Base-by-base conservation (phyloP, 2,329 filamentous ascomycete species). In the Aureobasidium zeae region DNA sequence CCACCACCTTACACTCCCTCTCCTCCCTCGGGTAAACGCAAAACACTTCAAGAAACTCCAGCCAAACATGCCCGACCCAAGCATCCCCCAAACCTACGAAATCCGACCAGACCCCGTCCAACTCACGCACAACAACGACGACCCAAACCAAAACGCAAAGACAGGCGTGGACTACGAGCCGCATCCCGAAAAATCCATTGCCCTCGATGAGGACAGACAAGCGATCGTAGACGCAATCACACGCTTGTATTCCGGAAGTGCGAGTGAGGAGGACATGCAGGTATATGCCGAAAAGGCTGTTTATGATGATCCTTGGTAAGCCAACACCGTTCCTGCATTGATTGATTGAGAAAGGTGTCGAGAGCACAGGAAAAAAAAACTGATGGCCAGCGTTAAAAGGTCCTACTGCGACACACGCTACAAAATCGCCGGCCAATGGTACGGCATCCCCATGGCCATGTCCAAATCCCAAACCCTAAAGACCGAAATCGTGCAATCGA, bases 351-450 rank as follows among this genome's bases (percentile, higher is more conserved):
- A 10, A 12, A 11, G 68, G 72, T 49, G 64, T 65, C 2, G 57
- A 63, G 30, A 59, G n/a, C 68, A 37, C 57, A 65, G 2, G 55
- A 71, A 17, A 5, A 25, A 7, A 20, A 12, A 4, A 26, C 5
- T n/a, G n/a, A n/a, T n/a, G n/a, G n/a, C n/a, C n/a, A n/a, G n/a
- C n/a, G n/a, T n/a, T n/a, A n/a, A n/a, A n/a, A 43, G 39, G 39
- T 43, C 39, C 48, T 72, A 68, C 49, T 71, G 67, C 50, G 68
- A 73, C 52, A 70, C 65, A 0, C 53, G 68, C 39, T 70, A 68
- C 48, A 72, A 71, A 51, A 71, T 73, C 46, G 68, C 39, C 5
- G 39, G 39, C 12, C 39, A 43, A 21, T 43, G 41, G 41, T 44
- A 36, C 20, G 43, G 48, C 11, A 66, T 70, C 11, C 65, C 67